A percentile compares a stretch with the other conserved stretches of the same genome.
phyloP scores from a whole-genome alignment of 192 early-diverging fungal genomes.

The Gigaspora rosea region DNA sequence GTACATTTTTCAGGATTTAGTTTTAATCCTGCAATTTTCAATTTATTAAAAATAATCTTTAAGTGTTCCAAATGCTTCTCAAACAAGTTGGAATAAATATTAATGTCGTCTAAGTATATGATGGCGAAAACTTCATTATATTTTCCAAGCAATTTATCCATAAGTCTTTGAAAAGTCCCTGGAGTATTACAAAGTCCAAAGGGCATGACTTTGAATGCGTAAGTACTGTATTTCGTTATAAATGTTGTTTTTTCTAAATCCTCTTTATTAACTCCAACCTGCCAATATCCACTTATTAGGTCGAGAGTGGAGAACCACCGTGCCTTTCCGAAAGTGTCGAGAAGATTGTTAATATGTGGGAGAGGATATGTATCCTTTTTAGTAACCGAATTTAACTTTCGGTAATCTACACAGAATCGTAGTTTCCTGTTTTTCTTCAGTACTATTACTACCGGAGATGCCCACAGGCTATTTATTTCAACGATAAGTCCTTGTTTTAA shows the following conservation, averaged over 20 bases:
- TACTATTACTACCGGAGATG: slow-evolving; percentile 37
- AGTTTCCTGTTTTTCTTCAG: slow-evolving; percentile 51
- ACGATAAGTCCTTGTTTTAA: neutral
- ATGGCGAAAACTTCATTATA: slow-evolving; percentile 31
- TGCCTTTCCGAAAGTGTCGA: slow-evolving; percentile 38
- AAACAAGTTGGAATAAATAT: slow-evolving; percentile 38
- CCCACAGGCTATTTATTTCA: neutral
- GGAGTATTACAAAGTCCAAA: slow-evolving; percentile 47
- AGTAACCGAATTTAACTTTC: slow-evolving; percentile 47
- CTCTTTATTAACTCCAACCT: no score
- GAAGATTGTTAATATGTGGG: slow-evolving; percentile 38
- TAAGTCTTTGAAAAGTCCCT: slow-evolving; percentile 39
- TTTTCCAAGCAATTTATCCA: slow-evolving; percentile 41
- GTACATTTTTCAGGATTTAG: neutral
- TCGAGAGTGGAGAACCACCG: no score
- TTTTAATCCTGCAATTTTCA: neutral
- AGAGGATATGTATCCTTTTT: slow-evolving; percentile 40
- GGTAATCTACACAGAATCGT: slow-evolving; percentile 56
- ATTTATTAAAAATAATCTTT: neutral
- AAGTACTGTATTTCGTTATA: no score
- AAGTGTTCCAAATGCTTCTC: slow-evolving; percentile 43
- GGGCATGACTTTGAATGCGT: slow-evolving; percentile 21
- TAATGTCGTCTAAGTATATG: slow-evolving; percentile 50
- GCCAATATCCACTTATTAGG: no score
- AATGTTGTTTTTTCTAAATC: no score